phyloP scores from a whole-genome alignment of 441 rosid genomes.

The Adansonia gregorii region DNA sequence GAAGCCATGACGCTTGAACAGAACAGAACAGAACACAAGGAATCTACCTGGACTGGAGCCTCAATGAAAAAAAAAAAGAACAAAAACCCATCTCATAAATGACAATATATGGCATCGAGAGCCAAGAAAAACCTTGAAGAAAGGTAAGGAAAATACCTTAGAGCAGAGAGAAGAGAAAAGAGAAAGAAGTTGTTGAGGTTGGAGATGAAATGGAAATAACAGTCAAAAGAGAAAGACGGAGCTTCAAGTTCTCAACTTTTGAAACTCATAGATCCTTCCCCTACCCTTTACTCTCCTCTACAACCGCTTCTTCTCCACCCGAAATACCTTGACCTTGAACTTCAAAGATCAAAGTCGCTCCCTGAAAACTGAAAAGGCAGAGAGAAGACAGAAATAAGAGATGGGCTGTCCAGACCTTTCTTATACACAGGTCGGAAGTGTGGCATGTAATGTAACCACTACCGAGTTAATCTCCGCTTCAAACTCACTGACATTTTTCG shows the following conservation, averaged over 20 bases:
- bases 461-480: too few species aligned
- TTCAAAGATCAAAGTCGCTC: background rate
- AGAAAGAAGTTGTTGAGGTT: background rate
- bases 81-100: background rate
- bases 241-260: background rate
- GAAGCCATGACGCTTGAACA: slow-evolving; percentile 34
- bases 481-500: too few species aligned
- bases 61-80: background rate
- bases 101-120: background rate
- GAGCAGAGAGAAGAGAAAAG: too few species aligned
- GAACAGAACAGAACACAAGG: background rate
- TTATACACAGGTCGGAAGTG: too few species aligned
- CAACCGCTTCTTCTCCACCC: background rate
- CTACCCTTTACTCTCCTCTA: background rate
- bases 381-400: too few species aligned
- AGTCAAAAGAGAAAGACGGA: background rate
- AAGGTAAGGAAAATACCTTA: background rate
- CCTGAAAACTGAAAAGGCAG: too few species aligned
- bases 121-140: background rate
- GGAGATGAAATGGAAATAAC: slow-evolving; percentile 21
- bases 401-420: too few species aligned
- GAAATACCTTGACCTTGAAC: background rate
- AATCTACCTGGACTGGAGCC: background rate
- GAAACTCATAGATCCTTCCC: slow-evolving; percentile 15
- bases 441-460: too few species aligned